Percentiles rank a stretch among this genome's conserved stretches.
These are phyloP conservation scores for Pestalotiopsis sp. DNA, from an alignment of 2,329 filamentous ascomycete genomes.

Conservation along the genomic window DNA sequence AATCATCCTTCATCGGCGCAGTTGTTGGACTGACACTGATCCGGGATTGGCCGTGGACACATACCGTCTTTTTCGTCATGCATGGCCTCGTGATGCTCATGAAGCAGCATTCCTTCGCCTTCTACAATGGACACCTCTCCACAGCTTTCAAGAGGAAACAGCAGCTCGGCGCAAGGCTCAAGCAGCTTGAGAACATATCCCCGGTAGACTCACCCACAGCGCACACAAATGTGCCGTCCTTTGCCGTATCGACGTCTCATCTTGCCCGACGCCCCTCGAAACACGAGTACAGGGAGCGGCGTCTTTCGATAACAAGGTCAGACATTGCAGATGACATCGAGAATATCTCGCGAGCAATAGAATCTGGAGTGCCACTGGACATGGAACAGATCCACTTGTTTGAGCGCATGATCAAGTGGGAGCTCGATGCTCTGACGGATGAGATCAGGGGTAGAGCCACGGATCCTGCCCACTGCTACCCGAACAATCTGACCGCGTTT, in stretches of 20 bases:
- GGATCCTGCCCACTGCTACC: slow-evolving; percentile 56
- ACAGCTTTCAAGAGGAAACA: slow-evolving; percentile 56
- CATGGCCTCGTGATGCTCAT: slow-evolving; percentile 72
- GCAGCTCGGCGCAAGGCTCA: slow-evolving; percentile 50
- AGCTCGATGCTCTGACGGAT: slow-evolving; percentile 65
- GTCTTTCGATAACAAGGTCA: slow-evolving; percentile 39
- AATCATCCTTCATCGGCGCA: slow-evolving; percentile 63
- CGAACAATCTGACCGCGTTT: slow-evolving; percentile 65
- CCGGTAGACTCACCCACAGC: slow-evolving; percentile 45
- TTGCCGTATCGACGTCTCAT: slow-evolving; percentile 48
- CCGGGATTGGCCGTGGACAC: slow-evolving; percentile 82
- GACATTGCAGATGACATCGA: slow-evolving; percentile 52
- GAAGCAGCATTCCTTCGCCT: slow-evolving; percentile 82
- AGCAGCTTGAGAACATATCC: slow-evolving; percentile 58
- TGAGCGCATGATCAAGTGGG: slow-evolving; percentile 65
- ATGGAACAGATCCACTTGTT: slow-evolving; percentile 66
- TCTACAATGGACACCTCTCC: slow-evolving; percentile 77
- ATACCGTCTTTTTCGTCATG: slow-evolving; percentile 60
- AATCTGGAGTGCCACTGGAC: slow-evolving; percentile 62
- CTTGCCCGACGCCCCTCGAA: slow-evolving; percentile 44
- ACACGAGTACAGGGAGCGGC: slow-evolving; percentile 42
- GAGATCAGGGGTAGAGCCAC: slow-evolving; percentile 68
- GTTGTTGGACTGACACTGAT: slow-evolving; percentile 69
- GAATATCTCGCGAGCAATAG: slow-evolving; percentile 63
- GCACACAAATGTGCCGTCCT: slow-evolving; percentile 41